These are phyloP conservation scores for Suillus hirtellus DNA, from an alignment of 768 basidiomycete species.

Conservation along the genomic window DNA sequence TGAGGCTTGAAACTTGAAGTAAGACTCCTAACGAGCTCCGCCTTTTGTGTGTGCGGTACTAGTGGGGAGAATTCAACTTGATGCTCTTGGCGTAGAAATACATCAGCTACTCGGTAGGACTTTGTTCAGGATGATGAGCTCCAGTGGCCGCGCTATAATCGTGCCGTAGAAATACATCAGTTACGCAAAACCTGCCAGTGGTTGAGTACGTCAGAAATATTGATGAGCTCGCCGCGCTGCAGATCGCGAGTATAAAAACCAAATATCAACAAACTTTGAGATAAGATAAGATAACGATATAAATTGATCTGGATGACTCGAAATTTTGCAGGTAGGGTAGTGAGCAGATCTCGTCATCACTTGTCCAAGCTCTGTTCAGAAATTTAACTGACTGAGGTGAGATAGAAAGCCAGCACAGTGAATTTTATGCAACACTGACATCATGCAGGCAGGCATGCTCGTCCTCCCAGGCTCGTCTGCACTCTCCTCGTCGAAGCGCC, in stretches of 20 bases:
- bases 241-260: background rate
- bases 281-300: background rate
- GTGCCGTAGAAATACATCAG: background rate
- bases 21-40: background rate
- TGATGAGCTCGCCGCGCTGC: background rate
- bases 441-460: slow-evolving; percentile 55
- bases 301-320: background rate
- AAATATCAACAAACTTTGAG: background rate
- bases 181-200: background rate
- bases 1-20: too few relatives aligned
- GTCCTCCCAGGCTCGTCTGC: slow-evolving; percentile 76
- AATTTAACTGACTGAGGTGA: background rate
- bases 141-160: background rate
- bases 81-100: background rate
- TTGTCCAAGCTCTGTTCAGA: background rate
- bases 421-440: background rate
- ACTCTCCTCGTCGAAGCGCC: slow-evolving; percentile 69
- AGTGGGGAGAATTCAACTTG: background rate
- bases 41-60: background rate
- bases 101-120: background rate
- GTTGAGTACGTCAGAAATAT: background rate
- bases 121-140: background rate
- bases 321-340: background rate
- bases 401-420: background rate
- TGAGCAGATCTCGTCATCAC: background rate